These are phyloP conservation scores for Podosphaera fusca DNA, from an alignment of 2,329 filamentous ascomycete genomes.

Conservation along the genomic window DNA sequence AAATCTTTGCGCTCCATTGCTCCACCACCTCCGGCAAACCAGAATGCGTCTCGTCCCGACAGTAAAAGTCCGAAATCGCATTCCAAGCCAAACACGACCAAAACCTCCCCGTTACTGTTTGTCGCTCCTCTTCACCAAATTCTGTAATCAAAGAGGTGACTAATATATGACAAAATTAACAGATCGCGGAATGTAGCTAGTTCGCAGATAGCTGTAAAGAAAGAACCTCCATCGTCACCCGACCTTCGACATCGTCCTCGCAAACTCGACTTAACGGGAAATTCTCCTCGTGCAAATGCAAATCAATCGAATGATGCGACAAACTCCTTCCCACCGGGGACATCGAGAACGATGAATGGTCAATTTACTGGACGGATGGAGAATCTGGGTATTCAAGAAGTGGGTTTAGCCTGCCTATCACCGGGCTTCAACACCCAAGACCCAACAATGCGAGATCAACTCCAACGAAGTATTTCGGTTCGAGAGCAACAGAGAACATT, in stretches of 20 bases:
- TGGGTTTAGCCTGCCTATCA: conserved; percentile 81
- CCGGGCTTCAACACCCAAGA: conserved; percentile 92
- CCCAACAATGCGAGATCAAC: conserved; percentile 84
- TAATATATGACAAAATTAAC: conserved; percentile 6
- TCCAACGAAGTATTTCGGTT: conserved; percentile 83
- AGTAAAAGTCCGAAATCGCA: conserved; percentile 30
- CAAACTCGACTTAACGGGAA: conserved; percentile 55
- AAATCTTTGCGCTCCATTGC: conserved; percentile 15
- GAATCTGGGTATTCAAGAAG: conserved; percentile 65
- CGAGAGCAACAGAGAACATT: conserved; percentile 85
- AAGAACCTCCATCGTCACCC: conserved; percentile 79
- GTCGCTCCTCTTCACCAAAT: conserved; percentile 13
- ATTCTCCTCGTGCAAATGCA: conserved; percentile 25
- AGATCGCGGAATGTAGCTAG: conserved; percentile 28
- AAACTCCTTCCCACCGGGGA: conserved; percentile 9
- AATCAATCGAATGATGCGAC: conserved; percentile 10
- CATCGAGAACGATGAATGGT: conserved; percentile 43
- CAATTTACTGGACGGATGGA: conserved; percentile 51
- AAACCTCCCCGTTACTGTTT: conserved; percentile 38
- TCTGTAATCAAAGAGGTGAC: not conserved
- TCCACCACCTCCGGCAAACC: conserved; percentile 19
- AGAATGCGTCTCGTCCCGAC: conserved; percentile 24
- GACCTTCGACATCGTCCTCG: conserved; percentile 58
- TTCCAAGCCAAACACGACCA: conserved; percentile 17
- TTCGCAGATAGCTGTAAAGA: conserved; percentile 85